Evolutionary conservation across 2,329 filamentous ascomycete genomes (phyloP), one percentile per base, ranked within the genome.

Genomic region (Epicoccum sorghinum): DNA sequence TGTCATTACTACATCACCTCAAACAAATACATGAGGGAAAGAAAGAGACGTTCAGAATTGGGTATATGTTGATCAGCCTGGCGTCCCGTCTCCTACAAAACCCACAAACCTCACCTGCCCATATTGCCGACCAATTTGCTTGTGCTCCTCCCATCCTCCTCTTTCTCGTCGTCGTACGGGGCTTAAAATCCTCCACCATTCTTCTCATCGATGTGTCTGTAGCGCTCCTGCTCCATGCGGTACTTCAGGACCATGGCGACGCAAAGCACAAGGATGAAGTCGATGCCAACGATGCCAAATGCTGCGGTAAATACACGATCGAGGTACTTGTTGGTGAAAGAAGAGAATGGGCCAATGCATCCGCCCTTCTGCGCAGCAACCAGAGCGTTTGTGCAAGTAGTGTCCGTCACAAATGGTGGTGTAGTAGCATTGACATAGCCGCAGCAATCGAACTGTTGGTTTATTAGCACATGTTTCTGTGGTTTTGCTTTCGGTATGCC

Each of bases 181-280:
- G 18, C 18, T 43, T 72, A 73, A 23, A 73, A 51, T 4, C 67
- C 67, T 35, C 62, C 65, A 12, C 68, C 73, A 44, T 73, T 84
- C 84, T 95, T 95, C 81, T 91, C 86, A 69, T 93, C 90, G 67
- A 95, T 93, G 69, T 89, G 83, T 55, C 86, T 84, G 78, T 91
- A 95, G 55, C 90, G 82, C 75, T 89, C 86, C 67, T 86, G 85
- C 78, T 95, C 90, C 76, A 89, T 89, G 69, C 90, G 86, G 66
- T 91, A 87, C 81, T 92, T 93, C 66, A 91, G 80, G 39, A 95
- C 80, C 75, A 91, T 91, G 27, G 88, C 87, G 10, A 88, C 86
- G 62, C 85, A 84, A 51, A 93, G 78, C 61, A 93, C 77, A 43
- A 93, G 79, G 46, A 90, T 68, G 37, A 82, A 83, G 68, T 92